phyloP scores from a whole-genome alignment of 2,329 filamentous ascomycete genomes.

The Plectosphaerella cucumerina region DNA sequence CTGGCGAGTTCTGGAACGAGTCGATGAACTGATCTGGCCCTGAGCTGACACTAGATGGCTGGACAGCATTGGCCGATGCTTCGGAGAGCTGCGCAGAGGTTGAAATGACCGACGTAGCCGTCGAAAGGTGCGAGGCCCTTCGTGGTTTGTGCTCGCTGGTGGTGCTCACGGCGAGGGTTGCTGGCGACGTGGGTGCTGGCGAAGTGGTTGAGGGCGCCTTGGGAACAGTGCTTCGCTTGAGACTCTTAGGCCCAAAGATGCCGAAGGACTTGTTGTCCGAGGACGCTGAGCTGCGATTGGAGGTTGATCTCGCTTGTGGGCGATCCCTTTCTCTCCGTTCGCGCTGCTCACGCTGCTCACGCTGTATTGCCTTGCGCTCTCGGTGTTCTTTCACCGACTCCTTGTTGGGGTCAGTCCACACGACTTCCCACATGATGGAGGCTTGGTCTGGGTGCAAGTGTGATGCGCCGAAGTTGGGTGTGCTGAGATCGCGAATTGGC shows the following conservation, averaged over 20 bases:
- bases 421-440: conserved; percentile 51
- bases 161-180: conserved; percentile 2
- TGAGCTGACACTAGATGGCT: not conserved
- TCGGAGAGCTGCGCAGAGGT: conserved; percentile 5
- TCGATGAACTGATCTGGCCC: conserved; percentile 8
- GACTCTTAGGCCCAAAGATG: conserved; percentile 37
- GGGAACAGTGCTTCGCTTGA: conserved; percentile 22
- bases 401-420: conserved; percentile 52
- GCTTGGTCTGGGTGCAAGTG: not conserved
- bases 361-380: conserved; percentile 41
- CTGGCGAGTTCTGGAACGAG: conserved; percentile 13
- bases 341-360: conserved; percentile 21
- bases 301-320: conserved; percentile 29
- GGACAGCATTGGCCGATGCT: not conserved
- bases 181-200: conserved; percentile 15
- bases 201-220: conserved; percentile 5
- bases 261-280: conserved; percentile 34
- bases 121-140: conserved; percentile 1
- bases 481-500: too few species aligned
- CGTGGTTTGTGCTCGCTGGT: conserved; percentile 9
- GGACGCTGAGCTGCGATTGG: conserved; percentile 39
- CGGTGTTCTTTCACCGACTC: conserved; percentile 50
- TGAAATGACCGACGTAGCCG: not conserved
- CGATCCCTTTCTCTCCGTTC: conserved; percentile 22
- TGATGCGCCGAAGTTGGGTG: too few species aligned